Conservation (phyloP, 164 flowering plant genomes). For the Aristolochia californica region DNA sequence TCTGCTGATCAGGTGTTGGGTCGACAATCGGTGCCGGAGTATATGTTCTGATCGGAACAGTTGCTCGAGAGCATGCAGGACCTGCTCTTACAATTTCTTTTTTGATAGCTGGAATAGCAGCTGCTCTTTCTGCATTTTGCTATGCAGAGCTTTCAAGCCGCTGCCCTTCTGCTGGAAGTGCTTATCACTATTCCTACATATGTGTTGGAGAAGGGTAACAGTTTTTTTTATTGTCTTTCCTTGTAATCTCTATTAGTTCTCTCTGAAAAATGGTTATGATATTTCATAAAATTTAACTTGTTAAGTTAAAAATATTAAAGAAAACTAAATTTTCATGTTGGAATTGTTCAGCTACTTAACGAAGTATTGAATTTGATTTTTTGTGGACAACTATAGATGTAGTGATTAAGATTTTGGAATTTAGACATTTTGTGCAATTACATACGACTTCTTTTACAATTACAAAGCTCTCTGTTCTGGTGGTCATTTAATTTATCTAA, state of each 20-base stretch:
- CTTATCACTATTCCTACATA: conserved; percentile 94
- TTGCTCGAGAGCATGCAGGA: conserved; percentile 89
- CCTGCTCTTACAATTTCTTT: conserved; percentile 84
- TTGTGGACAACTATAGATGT: too few species aligned
- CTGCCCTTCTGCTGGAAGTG: conserved; percentile 99
- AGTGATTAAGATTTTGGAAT: too few species aligned
- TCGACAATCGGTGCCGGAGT: conserved; percentile 97
- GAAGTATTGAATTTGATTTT: too few species aligned
- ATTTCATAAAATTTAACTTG: too few species aligned
- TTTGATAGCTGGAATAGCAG: conserved; percentile 87
- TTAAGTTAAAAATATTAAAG: too few species aligned
- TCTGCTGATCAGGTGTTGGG: conserved; percentile 57
- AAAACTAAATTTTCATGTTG: too few species aligned
- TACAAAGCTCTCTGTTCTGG: background rate
- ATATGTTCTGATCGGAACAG: conserved; percentile 86
- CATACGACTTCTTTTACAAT: background rate
- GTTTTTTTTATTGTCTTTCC: too few species aligned
- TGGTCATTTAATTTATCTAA: conserved; percentile 7
- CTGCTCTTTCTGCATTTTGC: conserved; percentile 95
- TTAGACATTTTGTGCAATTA: too few species aligned
- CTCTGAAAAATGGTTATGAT: too few species aligned
- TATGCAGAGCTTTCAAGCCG: conserved; percentile 97
- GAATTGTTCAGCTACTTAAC: too few species aligned
- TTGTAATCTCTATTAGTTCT: too few species aligned
- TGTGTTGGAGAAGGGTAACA: conserved; percentile 93